These are phyloP conservation scores for Podaxis carcinomalis DNA, from an alignment of 768 basidiomycete species.

Conservation along the genomic window DNA sequence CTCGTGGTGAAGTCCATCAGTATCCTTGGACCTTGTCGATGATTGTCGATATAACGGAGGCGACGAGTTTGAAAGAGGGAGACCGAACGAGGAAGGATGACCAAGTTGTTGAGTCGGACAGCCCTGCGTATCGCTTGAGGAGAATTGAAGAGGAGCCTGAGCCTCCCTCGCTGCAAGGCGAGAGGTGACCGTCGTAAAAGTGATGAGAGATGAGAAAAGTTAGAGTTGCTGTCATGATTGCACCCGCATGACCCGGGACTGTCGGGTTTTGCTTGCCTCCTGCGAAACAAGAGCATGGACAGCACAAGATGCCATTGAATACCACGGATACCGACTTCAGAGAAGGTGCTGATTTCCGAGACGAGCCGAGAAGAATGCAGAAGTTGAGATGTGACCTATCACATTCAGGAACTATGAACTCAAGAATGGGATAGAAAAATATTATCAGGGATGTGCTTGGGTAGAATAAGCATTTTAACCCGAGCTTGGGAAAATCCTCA, in stretches of 20 bases:
- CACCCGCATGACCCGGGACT: background rate
- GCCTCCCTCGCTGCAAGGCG: background rate
- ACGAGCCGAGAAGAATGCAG: too few relatives aligned
- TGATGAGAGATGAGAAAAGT: background rate
- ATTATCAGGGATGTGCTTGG: too few relatives aligned
- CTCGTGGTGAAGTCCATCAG: background rate
- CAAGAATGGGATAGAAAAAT: too few relatives aligned
- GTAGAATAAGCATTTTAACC: too few relatives aligned
- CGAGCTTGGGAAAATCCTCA: too few relatives aligned
- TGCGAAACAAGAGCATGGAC: background rate
- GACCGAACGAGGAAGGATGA: background rate
- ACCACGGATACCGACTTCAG: background rate
- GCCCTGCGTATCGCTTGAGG: background rate
- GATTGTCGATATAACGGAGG: background rate
- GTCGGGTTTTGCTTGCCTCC: background rate
- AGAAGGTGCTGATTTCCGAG: background rate
- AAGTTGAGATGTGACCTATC: too few relatives aligned
- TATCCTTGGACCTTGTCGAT: background rate
- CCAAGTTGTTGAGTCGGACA: background rate
- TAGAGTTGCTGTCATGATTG: background rate
- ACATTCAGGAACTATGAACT: too few relatives aligned
- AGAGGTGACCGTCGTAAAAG: background rate
- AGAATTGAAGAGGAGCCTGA: background rate
- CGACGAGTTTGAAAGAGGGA: background rate
- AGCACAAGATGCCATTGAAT: background rate